A percentile compares a stretch with the other conserved stretches of the same genome.
phyloP scores from a whole-genome alignment of 345 rosid species.

The Sonneratia alba region DNA sequence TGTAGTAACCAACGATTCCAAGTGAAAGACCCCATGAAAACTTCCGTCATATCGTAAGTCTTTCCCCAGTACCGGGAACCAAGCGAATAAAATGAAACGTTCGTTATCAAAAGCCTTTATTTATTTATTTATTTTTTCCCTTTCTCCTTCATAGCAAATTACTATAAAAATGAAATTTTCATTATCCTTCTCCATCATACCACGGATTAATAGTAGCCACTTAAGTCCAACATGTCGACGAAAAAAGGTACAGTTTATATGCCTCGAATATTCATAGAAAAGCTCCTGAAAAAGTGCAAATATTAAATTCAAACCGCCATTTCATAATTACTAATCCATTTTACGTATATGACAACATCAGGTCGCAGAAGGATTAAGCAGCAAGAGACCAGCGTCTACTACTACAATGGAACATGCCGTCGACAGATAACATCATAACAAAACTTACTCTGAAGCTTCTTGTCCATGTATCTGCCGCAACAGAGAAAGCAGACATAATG shows the following conservation, averaged over 20 bases:
- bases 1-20: not conserved
- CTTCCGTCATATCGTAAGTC: too few relatives aligned
- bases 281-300: not conserved
- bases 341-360: not conserved
- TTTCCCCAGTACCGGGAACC: too few relatives aligned
- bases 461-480: constrained; percentile 22
- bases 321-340: not conserved
- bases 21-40: not conserved
- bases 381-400: not conserved
- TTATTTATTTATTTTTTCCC: too few relatives aligned
- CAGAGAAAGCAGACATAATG: not conserved
- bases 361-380: not conserved
- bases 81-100: too few relatives aligned
- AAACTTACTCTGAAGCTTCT: constrained; percentile 20
- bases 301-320: not conserved
- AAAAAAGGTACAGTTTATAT: not conserved
- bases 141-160: not conserved
- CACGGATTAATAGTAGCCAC: not conserved
- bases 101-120: too few relatives aligned
- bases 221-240: not conserved
- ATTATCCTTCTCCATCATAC: not conserved
- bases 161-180: not conserved
- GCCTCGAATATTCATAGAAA: too few relatives aligned
- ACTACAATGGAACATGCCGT: too few relatives aligned
- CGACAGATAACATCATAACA: too few relatives aligned